Percentiles rank a stretch among this genome's conserved stretches.
Evolutionary conservation across 805 yeast genomes (phyloP).

Genomic region (Blastobotrys robertii): DNA sequence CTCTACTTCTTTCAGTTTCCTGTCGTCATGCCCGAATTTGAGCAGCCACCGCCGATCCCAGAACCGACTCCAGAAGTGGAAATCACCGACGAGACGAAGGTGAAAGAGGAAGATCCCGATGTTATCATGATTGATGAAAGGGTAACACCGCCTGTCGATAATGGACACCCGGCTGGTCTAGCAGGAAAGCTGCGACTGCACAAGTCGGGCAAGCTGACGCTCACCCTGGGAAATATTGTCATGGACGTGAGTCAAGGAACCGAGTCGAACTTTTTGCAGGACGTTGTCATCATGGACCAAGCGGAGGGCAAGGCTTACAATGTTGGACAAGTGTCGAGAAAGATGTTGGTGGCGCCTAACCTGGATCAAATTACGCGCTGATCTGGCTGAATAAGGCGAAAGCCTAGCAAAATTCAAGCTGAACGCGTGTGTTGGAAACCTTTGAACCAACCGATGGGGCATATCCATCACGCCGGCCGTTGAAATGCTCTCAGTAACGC

Average conservation of each 20-base stretch:
- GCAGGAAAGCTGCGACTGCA: constrained; percentile 71
- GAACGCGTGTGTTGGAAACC: no score
- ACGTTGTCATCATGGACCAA: constrained; percentile 47
- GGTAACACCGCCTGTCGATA: not conserved
- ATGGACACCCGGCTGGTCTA: constrained; percentile 37
- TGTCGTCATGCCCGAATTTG: constrained; percentile 34
- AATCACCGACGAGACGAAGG: constrained; percentile 2
- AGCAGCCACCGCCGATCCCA: constrained; percentile 2
- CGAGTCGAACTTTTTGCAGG: constrained; percentile 60
- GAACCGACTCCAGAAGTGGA: constrained; percentile 1
- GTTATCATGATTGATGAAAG: constrained; percentile 8
- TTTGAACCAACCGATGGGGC: no score
- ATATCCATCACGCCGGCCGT: no score
- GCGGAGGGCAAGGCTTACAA: constrained; percentile 35
- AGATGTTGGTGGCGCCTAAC: constrained; percentile 48
- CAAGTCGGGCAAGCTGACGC: constrained; percentile 71
- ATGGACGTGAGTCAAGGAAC: constrained; percentile 69
- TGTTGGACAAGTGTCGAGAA: constrained; percentile 47
- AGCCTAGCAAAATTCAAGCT: no score
- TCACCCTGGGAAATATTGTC: constrained; percentile 59
- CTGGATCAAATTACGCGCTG: not conserved
- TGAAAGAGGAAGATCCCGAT: constrained; percentile 9
- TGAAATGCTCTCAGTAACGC: no score
- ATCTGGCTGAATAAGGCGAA: no score
- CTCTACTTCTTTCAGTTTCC: constrained; percentile 41